phyloP scores from a whole-genome alignment of 257 asterid genomes.

The Penstemon barbatus region DNA sequence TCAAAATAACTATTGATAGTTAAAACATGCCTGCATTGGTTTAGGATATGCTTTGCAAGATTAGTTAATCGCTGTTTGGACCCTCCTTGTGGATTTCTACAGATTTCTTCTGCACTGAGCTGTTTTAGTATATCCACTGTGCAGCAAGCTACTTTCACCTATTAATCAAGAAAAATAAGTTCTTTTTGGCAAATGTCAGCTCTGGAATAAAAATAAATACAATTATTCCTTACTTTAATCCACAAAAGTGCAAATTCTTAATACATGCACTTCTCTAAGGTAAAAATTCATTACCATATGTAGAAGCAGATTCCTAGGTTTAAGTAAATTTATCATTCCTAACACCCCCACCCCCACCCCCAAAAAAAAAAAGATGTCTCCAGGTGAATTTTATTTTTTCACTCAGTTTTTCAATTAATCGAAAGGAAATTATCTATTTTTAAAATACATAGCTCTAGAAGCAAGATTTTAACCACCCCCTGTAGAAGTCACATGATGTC shows the following conservation, averaged over 20 bases:
- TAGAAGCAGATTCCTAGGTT: background rate
- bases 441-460: background rate
- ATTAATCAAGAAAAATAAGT: conserved; percentile 29
- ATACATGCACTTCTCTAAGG: conserved; percentile 12
- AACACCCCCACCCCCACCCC: background rate
- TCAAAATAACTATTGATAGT: background rate
- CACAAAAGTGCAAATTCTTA: background rate
- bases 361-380: background rate
- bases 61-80: conserved; percentile 82
- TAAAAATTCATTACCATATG: too few species aligned
- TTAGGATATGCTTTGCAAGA: conserved; percentile 80
- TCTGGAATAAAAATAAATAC: background rate
- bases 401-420: too few species aligned
- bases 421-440: background rate
- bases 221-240: background rate
- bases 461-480: background rate
- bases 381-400: background rate
- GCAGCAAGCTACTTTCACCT: conserved; percentile 87
- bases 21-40: conserved; percentile 70
- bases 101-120: conserved; percentile 93
- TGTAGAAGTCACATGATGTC: background rate
- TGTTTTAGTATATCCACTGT: conserved; percentile 88
- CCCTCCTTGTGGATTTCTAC: conserved; percentile 79
- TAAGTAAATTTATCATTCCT: background rate
- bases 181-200: conserved; percentile 7